phyloP scores from a whole-genome alignment of 2,329 filamentous ascomycete genomes.

The Colletotrichum neosansevieriae region DNA sequence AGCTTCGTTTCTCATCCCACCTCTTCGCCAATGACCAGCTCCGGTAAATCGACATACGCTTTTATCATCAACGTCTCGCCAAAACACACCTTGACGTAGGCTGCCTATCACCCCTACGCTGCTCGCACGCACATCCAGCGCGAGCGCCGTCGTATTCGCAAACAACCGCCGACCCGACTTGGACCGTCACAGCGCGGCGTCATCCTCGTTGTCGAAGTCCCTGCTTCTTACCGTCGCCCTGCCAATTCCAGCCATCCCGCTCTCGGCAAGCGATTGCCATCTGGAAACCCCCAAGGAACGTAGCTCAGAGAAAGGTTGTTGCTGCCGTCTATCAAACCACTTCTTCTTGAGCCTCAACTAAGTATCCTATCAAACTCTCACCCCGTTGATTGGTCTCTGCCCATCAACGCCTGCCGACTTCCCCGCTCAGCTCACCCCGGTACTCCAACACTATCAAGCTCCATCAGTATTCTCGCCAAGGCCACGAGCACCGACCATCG shows the following conservation, averaged over 20 bases:
- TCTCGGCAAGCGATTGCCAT: not conserved
- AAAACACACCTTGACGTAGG: conserved; percentile 21
- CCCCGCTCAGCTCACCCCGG: conserved; percentile 17
- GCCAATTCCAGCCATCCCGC: conserved; percentile 12
- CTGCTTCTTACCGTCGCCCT: conserved; percentile 12
- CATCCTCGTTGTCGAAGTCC: not conserved
- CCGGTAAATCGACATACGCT: not conserved
- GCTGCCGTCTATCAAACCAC: not conserved
- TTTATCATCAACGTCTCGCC: conserved; percentile 9
- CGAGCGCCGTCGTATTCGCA: conserved; percentile 20
- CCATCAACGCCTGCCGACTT: conserved; percentile 15
- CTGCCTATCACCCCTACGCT: not conserved
- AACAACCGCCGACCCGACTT: conserved; percentile 2
- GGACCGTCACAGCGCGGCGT: conserved; percentile 23
- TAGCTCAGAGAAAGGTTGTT: not conserved
- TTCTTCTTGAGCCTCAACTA: conserved; percentile 13
- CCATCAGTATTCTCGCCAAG: not conserved
- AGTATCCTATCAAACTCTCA: not conserved
- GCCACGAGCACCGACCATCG: conserved; percentile 14
- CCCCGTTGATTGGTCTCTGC: not conserved
- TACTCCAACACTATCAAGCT: not conserved
- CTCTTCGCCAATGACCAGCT: not conserved
- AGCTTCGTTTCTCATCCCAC: conserved; percentile 5
- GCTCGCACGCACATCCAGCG: conserved; percentile 19
- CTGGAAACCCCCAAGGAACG: not conserved